A percentile compares a stretch with the other conserved stretches of the same genome.
These are phyloP conservation scores for Rhizopogon roseolus DNA, from an alignment of 768 basidiomycete species.

Conservation along the genomic window DNA sequence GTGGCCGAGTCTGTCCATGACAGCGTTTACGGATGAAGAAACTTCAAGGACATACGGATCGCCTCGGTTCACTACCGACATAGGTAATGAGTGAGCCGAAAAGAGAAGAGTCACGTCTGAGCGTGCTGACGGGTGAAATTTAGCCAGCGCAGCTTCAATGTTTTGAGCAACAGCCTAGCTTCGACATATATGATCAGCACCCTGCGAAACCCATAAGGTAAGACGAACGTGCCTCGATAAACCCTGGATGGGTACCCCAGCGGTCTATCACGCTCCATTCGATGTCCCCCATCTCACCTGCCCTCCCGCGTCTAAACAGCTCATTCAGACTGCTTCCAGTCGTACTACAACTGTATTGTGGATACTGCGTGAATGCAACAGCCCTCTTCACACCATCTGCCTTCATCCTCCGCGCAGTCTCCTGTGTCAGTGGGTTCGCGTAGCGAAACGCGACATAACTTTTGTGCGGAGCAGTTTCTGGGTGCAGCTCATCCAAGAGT, in stretches of 20 bases:
- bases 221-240: constrained; percentile 73
- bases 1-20: constrained; percentile 82
- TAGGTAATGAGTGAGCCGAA: constrained; percentile 95
- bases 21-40: constrained; percentile 86
- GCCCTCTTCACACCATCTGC: constrained; percentile 89
- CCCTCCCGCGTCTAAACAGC: constrained; percentile 62
- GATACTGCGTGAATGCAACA: constrained; percentile 96
- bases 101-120: constrained; percentile 82
- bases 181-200: constrained; percentile 3
- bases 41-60: constrained; percentile 97
- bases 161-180: constrained; percentile 85
- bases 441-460: constrained; percentile 95
- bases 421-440: constrained; percentile 82
- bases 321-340: constrained; percentile 98
- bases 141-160: constrained; percentile 73
- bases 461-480: constrained; percentile 92
- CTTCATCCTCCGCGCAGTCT: constrained; percentile 78
- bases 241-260: constrained; percentile 94
- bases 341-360: constrained; percentile 97
- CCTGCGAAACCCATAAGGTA: background rate
- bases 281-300: constrained; percentile 60
- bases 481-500: constrained; percentile 92
- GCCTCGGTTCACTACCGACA: constrained; percentile 98
- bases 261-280: constrained; percentile 98
- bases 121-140: constrained; percentile 70